Evolutionary conservation across 257 asterid species (phyloP).

Genomic region (Przewalskia tangutica): DNA sequence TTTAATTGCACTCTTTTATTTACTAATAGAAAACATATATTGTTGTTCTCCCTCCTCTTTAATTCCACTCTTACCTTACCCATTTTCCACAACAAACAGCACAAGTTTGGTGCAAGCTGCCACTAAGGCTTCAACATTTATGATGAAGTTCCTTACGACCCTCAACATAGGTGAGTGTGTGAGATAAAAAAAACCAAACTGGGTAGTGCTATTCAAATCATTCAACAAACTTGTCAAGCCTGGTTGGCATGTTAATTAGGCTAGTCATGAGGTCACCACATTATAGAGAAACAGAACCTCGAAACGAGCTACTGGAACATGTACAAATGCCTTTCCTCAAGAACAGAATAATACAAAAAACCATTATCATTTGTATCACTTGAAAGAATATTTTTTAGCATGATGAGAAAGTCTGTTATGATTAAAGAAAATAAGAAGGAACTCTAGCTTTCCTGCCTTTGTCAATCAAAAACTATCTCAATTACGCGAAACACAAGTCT

Average conservation of each 20-base stretch:
- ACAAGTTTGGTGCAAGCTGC: neutral
- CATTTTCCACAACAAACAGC: neutral
- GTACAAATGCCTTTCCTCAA: neutral
- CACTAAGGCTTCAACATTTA: neutral
- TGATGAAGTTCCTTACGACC: neutral
- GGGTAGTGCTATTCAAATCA: neutral
- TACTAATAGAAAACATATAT: too few relatives aligned
- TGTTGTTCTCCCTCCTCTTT: too few relatives aligned
- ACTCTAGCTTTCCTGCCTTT: neutral
- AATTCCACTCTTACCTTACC: neutral
- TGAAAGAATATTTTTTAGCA: neutral
- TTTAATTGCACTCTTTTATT: neutral
- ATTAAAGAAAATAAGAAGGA: neutral
- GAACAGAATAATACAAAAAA: neutral
- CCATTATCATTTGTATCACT: neutral
- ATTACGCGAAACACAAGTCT: neutral
- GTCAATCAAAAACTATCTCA: slow-evolving; percentile 1
- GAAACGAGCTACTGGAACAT: neutral
- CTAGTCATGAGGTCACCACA: neutral
- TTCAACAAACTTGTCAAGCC: neutral
- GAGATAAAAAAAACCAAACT: neutral
- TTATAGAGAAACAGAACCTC: neutral
- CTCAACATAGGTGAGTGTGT: neutral
- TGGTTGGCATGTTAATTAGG: neutral
- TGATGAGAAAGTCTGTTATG: neutral